Evolutionary conservation across 2,329 filamentous ascomycete species (phyloP).

Genomic region (Colletotrichum tropicale): DNA sequence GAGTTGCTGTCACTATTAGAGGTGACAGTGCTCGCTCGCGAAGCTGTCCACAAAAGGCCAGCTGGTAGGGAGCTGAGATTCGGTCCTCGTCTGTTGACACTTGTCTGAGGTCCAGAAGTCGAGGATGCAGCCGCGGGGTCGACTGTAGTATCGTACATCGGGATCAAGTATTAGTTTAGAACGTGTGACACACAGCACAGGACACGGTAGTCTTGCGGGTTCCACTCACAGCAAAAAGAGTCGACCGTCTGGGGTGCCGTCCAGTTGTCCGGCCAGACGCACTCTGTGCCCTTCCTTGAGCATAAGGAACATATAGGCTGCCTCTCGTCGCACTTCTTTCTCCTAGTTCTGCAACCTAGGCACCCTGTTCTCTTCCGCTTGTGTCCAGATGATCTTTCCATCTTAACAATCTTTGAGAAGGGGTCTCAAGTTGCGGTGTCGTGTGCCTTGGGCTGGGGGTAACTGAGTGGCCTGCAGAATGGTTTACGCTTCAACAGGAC

Average conservation of each 20-base stretch:
- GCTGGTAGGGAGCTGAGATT: background rate
- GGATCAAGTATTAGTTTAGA: background rate
- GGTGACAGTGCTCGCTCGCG: background rate
- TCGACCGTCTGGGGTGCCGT: background rate
- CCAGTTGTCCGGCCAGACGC: background rate
- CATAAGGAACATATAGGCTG: background rate
- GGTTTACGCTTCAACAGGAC: background rate
- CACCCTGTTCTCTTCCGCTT: background rate
- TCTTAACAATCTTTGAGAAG: background rate
- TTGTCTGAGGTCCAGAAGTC: background rate
- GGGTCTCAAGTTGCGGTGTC: background rate
- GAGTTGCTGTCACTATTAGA: background rate
- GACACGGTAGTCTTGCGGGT: background rate
- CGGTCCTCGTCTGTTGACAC: background rate
- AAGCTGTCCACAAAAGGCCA: background rate
- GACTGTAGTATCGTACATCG: background rate
- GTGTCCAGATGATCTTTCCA: background rate
- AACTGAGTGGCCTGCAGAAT: background rate
- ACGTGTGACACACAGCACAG: background rate
- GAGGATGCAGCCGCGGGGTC: background rate
- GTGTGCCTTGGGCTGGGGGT: background rate
- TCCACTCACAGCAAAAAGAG: background rate
- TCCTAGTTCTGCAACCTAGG: background rate
- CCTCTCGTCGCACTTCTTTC: background rate
- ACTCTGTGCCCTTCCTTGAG: background rate